These are phyloP conservation scores for Xylariaceae sp. DNA, from an alignment of 2,329 filamentous ascomycete genomes.

Conservation along the genomic window DNA sequence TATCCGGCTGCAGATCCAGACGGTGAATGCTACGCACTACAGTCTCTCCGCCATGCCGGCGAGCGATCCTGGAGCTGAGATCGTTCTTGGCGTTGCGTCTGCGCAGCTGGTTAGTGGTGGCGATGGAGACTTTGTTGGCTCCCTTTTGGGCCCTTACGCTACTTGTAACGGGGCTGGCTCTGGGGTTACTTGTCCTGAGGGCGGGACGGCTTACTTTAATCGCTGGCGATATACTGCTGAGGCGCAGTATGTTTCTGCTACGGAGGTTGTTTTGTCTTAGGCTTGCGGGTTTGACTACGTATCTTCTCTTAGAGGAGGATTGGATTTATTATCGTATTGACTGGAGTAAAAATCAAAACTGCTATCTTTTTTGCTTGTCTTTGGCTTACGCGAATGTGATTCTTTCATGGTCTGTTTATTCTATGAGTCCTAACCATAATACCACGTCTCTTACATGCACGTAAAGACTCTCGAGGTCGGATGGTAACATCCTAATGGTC, in stretches of 20 bases:
- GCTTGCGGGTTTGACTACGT: too few relatives aligned
- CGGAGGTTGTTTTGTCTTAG: slow-evolving; percentile 17
- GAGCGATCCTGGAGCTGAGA: slow-evolving; percentile 11
- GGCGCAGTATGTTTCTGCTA: slow-evolving; percentile 28
- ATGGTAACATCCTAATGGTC: too few relatives aligned
- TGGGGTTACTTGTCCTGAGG: slow-evolving; percentile 28
- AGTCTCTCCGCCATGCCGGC: slow-evolving; percentile 28
- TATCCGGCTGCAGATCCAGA: slow-evolving; percentile 32
- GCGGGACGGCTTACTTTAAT: slow-evolving; percentile 31
- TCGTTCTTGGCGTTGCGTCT: slow-evolving; percentile 29
- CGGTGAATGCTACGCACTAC: slow-evolving; percentile 32
- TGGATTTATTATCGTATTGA: too few relatives aligned
- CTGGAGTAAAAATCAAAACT: too few relatives aligned
- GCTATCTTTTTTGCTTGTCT: too few relatives aligned
- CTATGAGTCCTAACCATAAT: too few relatives aligned
- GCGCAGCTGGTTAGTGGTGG: slow-evolving; percentile 34
- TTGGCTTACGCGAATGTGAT: too few relatives aligned
- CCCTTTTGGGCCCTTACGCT: slow-evolving; percentile 35
- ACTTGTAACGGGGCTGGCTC: slow-evolving; percentile 36
- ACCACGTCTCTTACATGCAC: too few relatives aligned
- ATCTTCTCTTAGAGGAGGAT: too few relatives aligned
- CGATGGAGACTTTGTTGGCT: slow-evolving; percentile 34
- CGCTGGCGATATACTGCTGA: slow-evolving; percentile 28
- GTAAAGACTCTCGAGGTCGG: too few relatives aligned
- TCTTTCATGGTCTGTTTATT: too few relatives aligned